Evolutionary conservation across 2,329 filamentous ascomycete species (phyloP), one percentile per base, ranked within the genome.

Genomic region (Arthrocladium fulminans): DNA sequence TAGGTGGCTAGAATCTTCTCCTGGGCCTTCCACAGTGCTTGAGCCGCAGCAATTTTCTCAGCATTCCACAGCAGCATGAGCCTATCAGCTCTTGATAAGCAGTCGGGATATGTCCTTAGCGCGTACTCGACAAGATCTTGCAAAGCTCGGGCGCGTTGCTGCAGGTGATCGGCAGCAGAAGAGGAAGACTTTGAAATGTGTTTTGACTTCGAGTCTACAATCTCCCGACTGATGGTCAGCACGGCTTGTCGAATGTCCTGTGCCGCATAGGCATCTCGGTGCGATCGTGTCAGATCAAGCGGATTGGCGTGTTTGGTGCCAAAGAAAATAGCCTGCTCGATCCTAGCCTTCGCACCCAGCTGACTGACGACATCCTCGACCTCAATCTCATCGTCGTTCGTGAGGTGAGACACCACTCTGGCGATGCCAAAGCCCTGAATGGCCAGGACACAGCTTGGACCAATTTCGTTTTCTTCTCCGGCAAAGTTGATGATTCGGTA

Each of bases 281-380:
- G 73, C 54, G 79, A 78, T 37, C 81, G 77, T 37, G 83, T 79
- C 59, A 98, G 88, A 53, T 88, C 81, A n/a, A 98, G 69, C n/a
- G 90, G 85, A 59, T 88, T 97, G 60, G 86, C 81, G 53, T 83
- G 76, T 61, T 86, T 81, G 41, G 80, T 80, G 1, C 89, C 89
- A 62, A 88, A 97, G 67, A 96, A 97, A 1, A 97, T 85, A 2
- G 89, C 89, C 67, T 98, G 89, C 61, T 96, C 88, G 34, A 98
- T 75, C 66, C 92, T 95, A 67, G 81, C 86, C 67, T 88, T 92
- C 5, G 87, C 85, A 1, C 86, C 89, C 13, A 94, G 78, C 55
- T 69, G 69, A 12, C 55, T 54, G 49, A 64, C 62, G 17, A 50
- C 30, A 20, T 62, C 58, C 37, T 70, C 68, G 39, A 63, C 58